A percentile compares a stretch with the other conserved stretches of the same genome.
phyloP scores from a whole-genome alignment of 2,329 filamentous ascomycete genomes.

The Magnaporthiopsis incrustans region DNA sequence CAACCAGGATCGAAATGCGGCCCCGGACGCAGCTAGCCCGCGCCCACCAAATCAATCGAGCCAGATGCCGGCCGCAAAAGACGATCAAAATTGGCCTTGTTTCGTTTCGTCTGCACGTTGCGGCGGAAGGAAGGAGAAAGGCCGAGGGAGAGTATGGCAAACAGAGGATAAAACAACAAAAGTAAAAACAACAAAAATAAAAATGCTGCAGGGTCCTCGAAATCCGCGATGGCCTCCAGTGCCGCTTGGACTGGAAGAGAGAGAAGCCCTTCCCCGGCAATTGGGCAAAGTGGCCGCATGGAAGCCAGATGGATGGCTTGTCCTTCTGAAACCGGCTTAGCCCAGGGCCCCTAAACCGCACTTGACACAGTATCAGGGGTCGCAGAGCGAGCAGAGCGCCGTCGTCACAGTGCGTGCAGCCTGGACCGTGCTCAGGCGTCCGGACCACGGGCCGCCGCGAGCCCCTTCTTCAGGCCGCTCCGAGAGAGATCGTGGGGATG shows the following conservation, averaged over 20 bases:
- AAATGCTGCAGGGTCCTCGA: background rate
- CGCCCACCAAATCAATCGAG: background rate
- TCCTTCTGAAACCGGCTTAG: constrained; percentile 10
- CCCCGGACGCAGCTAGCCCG: background rate
- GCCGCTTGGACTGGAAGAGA: background rate
- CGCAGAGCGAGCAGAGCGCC: constrained; percentile 10
- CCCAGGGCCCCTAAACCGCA: constrained; percentile 13
- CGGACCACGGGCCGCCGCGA: background rate
- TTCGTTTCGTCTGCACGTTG: background rate
- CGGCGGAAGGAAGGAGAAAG: background rate
- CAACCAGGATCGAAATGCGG: background rate
- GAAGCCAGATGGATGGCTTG: background rate
- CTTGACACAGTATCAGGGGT: constrained; percentile 18
- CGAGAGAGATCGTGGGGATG: background rate
- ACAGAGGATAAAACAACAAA: background rate
- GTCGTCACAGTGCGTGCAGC: background rate
- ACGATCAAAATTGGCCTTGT: background rate
- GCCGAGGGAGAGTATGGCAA: too few relatives aligned
- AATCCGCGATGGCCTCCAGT: background rate
- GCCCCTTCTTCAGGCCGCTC: too few relatives aligned
- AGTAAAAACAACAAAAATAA: background rate
- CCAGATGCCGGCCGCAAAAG: background rate
- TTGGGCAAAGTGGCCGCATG: constrained; percentile 3
- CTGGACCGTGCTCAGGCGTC: background rate
- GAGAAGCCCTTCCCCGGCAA: background rate